Evolutionary conservation across 2,329 filamentous ascomycete species (phyloP), one percentile per base, ranked within the genome.

Genomic region (Fusarium tupiense): DNA sequence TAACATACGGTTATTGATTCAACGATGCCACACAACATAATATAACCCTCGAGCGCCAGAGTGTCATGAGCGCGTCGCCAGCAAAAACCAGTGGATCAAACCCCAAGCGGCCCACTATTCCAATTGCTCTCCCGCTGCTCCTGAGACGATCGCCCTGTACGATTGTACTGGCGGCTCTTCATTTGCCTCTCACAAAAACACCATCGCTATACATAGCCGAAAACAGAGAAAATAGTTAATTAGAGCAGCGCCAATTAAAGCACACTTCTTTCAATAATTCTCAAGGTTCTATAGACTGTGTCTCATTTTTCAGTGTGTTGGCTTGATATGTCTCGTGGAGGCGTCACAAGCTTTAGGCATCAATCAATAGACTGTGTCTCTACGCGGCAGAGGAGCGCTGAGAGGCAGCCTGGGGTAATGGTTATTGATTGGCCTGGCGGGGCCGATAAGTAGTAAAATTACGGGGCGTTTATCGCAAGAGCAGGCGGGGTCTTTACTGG

Each of bases 161-260:
- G 8, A 9, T 35, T 1, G 33, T 16, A 8, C 33, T 35, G 33
- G 33, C 33, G 0, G 33, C 41, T 43, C 41, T 43, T 43, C 2
- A 17, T 43, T 43, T 8, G 7, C 43, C 43, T 8, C 16, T 11
- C 16, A 44, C 6, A 24, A 24, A 19, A 24, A 5, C n/a, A 0
- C 16, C 0, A 24, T 24, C 16, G 16, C n/a, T 19, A 44, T 8
- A 44, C 0, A 24, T 12, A 7, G 16, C 41, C 2, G 6, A 24
- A 24, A 19, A 12, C 1, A 8, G 16, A 14, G 6, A 0, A 2
- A 4, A 44, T 24, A 8, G 0, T 19, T 1, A 19, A 0, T 24
- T 24, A 3, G 6, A 44, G n/a, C 6, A 44, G 43, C 5, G 0
- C 8, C 1, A 5, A 24, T 19, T 8, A 1, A 24, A 24, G 2